Evolutionary conservation across 345 rosid genomes (phyloP).

Genomic region (Rhizophora mangle): DNA sequence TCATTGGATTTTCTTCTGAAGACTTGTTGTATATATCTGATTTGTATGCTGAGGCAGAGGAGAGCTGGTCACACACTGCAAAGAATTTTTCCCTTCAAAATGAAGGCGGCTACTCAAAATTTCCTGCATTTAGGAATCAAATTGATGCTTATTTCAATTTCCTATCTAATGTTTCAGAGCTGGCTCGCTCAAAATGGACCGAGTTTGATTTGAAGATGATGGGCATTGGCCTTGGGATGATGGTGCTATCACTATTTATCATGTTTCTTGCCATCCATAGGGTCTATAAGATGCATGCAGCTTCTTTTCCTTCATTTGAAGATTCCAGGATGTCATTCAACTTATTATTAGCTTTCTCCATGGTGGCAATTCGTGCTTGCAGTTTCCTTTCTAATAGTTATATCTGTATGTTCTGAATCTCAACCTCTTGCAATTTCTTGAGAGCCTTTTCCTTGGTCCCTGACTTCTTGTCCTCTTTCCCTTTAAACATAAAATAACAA

Average conservation of each 20-base stretch:
- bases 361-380: constrained; percentile 66
- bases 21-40: constrained; percentile 59
- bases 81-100: constrained; percentile 29
- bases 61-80: constrained; percentile 40
- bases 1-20: constrained; percentile 91
- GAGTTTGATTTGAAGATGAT: constrained; percentile 80
- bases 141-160: constrained; percentile 54
- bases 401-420: constrained; percentile 59
- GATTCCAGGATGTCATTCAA: constrained; percentile 43
- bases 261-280: constrained; percentile 42
- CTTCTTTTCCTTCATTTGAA: constrained; percentile 27
- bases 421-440: constrained; percentile 2
- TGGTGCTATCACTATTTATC: constrained; percentile 54
- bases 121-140: constrained; percentile 44
- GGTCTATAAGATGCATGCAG: constrained; percentile 28
- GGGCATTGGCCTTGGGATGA: constrained; percentile 63
- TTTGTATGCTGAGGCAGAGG: constrained; percentile 60
- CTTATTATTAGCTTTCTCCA: constrained; percentile 38
- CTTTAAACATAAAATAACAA: neutral
- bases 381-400: constrained; percentile 94
- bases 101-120: constrained; percentile 31
- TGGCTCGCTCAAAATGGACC: constrained; percentile 95
- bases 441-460: constrained; percentile 19
- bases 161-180: constrained; percentile 66
- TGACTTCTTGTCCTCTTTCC: neutral